These are phyloP conservation scores for Leptosphaerulina australis DNA, from an alignment of 2,329 filamentous ascomycete species.

Conservation along the genomic window DNA sequence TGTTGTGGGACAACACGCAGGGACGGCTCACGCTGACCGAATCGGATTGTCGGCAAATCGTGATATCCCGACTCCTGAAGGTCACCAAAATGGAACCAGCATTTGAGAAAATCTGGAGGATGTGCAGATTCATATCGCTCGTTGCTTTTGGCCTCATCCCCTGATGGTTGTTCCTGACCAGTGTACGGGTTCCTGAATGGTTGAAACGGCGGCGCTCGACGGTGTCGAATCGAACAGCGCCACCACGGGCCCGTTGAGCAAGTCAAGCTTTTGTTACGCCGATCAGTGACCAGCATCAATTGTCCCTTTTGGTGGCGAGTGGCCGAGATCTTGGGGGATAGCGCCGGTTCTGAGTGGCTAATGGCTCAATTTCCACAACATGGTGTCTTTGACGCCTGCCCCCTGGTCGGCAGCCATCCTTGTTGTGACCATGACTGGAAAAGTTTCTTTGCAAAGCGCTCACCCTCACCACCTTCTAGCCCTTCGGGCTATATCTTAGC, in stretches of 20 bases:
- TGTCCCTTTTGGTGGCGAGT: slow-evolving; percentile 13
- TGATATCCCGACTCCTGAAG: background rate
- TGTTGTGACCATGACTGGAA: slow-evolving; percentile 33
- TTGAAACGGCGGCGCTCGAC: slow-evolving; percentile 37
- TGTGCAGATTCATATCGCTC: slow-evolving; percentile 15
- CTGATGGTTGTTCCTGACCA: slow-evolving; percentile 24
- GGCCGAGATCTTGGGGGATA: slow-evolving; percentile 19
- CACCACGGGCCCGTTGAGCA: slow-evolving; percentile 18
- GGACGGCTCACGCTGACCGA: background rate
- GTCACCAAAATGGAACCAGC: slow-evolving; percentile 5
- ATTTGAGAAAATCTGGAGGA: slow-evolving; percentile 8
- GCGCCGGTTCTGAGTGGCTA: slow-evolving; percentile 20
- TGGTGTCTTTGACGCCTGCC: slow-evolving; percentile 28
- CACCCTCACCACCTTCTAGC: slow-evolving; percentile 26
- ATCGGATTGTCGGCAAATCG: background rate
- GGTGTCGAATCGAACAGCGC: slow-evolving; percentile 26
- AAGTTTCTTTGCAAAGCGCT: slow-evolving; percentile 32
- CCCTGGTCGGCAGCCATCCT: slow-evolving; percentile 26
- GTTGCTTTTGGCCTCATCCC: slow-evolving; percentile 10
- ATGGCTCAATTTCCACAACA: slow-evolving; percentile 8
- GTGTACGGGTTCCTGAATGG: slow-evolving; percentile 30
- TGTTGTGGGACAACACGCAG: slow-evolving; percentile 9
- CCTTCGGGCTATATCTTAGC: slow-evolving; percentile 14
- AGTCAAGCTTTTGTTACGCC: slow-evolving; percentile 36
- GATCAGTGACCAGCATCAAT: slow-evolving; percentile 26